Evolutionary conservation across 495 filamentous ascomycete genomes (phyloP), one percentile per base, ranked within the genome.

Genomic region (Neurospora intermedia): DNA sequence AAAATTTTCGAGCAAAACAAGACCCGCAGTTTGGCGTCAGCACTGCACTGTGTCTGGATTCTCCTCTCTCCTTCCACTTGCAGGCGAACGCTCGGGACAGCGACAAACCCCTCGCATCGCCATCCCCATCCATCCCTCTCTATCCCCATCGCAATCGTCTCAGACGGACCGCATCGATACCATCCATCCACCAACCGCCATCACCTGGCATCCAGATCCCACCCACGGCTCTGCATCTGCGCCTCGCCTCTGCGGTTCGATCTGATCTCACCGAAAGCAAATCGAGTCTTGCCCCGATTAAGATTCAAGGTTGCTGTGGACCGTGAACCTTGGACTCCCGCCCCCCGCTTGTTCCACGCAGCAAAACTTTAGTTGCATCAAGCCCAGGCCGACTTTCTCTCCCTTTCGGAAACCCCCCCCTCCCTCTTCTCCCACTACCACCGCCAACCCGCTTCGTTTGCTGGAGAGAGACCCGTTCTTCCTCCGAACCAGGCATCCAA

Each of bases 281-380:
- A 66, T 66, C 54, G 54, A 66, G 54, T 66, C 54, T 66, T 66
- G 54, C 27, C 54, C 54, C 54, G 54, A 66, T 66, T 66, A 31
- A 66, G 54, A 66, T 66, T 66, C 54, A 66, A 66, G 54, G 54
- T 66, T 66, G 54, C 54, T 15, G 54, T 66, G 54, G 54, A 66
- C 70, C 70, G 78, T 80, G 77, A 76, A 80, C 72, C 76, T 70
- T 74, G 70, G 75, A 73, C 73, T 73, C 72, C 45, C 70, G 62
- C 75, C 74, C 78, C 79, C 79, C 78, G 78, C 77, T 80, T 78
- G 80, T 76, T 78, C 76, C 78, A 77, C 76, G 80, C 54, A 66
- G 54, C 80, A 80, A 78, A 70, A 81, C 76, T 79, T 80, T 80
- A 75, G 80, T 76, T 78, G 75, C 76, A 76, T 76, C 74, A 73